Conservation (phyloP, 2,329 filamentous ascomycete species). For the Colletotrichum sp. region DNA sequence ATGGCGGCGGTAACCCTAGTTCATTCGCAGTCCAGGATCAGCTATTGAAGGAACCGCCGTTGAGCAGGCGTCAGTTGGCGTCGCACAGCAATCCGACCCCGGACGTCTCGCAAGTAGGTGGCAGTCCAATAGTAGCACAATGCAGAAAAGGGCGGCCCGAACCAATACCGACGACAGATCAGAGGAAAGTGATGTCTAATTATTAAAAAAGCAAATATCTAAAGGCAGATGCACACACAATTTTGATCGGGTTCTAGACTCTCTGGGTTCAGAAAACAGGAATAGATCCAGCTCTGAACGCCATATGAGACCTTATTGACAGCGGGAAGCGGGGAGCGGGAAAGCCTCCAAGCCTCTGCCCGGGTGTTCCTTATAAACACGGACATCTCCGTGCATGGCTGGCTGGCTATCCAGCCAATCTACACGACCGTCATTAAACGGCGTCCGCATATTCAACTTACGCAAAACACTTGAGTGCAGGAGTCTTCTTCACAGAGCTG, state of each 20-base stretch:
- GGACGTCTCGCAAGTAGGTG: background rate
- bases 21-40: background rate
- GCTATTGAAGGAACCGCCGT: background rate
- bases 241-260: background rate
- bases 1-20: conserved; percentile 13
- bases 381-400: background rate
- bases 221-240: background rate
- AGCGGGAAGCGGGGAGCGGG: background rate
- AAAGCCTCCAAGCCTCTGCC: background rate
- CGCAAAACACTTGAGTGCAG: background rate
- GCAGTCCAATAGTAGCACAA: background rate
- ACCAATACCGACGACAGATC: background rate
- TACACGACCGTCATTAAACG: background rate
- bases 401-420: background rate
- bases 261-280: background rate
- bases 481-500: background rate
- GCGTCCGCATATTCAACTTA: background rate
- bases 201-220: background rate
- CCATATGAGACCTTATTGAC: background rate
- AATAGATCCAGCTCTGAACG: background rate
- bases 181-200: background rate
- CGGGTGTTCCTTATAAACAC: background rate
- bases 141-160: background rate
- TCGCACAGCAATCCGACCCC: background rate
- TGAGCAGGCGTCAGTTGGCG: background rate